These are phyloP conservation scores for Nannizzia gypsea DNA, from an alignment of 2,329 filamentous ascomycete species.

Conservation along the genomic window DNA sequence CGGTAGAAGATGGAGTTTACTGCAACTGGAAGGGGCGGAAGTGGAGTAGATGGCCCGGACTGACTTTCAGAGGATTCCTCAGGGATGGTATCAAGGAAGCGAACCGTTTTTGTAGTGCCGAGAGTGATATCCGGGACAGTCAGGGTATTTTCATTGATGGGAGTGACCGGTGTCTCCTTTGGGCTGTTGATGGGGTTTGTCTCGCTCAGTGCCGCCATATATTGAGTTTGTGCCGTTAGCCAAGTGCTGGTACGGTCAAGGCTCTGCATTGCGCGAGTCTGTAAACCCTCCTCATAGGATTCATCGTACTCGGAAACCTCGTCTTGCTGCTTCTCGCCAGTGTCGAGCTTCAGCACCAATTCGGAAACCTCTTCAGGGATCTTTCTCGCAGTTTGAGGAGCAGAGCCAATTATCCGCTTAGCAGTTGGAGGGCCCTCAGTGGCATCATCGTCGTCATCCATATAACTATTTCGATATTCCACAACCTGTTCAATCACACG, in stretches of 20 bases:
- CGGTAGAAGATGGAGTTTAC: conserved; percentile 77
- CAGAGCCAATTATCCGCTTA: conserved; percentile 37
- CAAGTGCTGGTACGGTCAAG: conserved; percentile 76
- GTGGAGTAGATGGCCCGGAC: conserved; percentile 4
- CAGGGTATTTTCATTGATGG: neutral
- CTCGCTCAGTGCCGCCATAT: conserved; percentile 50
- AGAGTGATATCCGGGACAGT: neutral
- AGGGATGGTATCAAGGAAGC: conserved; percentile 24
- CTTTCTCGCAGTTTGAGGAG: conserved; percentile 56
- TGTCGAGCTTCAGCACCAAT: conserved; percentile 15
- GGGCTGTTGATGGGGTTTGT: conserved; percentile 40
- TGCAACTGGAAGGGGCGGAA: conserved; percentile 33
- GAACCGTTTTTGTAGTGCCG: conserved; percentile 21
- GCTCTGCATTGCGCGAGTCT: conserved; percentile 58
- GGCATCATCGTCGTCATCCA: conserved; percentile 22
- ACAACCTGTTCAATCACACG: conserved; percentile 56
- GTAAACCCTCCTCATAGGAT: conserved; percentile 61
- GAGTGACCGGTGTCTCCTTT: conserved; percentile 12
- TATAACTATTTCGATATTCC: conserved; percentile 41
- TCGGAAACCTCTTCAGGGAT: conserved; percentile 31
- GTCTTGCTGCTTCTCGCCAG: conserved; percentile 18
- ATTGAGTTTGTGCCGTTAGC: conserved; percentile 61
- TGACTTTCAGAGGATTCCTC: conserved; percentile 31
- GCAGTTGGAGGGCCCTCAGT: conserved; percentile 27
- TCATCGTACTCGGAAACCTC: conserved; percentile 56